Percentiles rank a stretch among this genome's conserved stretches.
phyloP scores from a whole-genome alignment of 2,329 filamentous ascomycete genomes.

The Lasiodiplodia gonubiensis region DNA sequence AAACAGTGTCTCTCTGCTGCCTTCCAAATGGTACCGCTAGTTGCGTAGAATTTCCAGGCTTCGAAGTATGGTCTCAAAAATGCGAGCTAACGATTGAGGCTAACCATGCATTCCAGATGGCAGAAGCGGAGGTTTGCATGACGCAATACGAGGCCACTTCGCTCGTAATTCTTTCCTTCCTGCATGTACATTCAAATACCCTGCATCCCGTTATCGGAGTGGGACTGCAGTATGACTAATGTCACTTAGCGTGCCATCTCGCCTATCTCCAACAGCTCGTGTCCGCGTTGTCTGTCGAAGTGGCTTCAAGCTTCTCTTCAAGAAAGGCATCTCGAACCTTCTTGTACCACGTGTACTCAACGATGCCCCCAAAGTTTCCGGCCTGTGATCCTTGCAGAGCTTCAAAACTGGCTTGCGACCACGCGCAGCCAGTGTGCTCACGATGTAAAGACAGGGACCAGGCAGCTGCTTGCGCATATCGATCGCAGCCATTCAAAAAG shows the following conservation, averaged over 20 bases:
- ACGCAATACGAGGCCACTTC: too few species aligned
- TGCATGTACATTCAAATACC: not conserved
- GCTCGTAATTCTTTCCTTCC: too few species aligned
- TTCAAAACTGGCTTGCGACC: conserved; percentile 40
- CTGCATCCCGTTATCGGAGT: not conserved
- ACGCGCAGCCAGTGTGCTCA: conserved; percentile 37
- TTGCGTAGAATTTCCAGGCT: too few species aligned
- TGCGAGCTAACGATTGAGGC: too few species aligned
- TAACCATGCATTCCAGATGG: too few species aligned
- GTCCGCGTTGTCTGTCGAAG: too few species aligned
- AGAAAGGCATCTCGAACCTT: not conserved
- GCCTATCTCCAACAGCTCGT: not conserved
- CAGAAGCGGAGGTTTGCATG: too few species aligned
- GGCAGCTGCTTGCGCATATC: conserved; percentile 35
- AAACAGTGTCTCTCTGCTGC: too few species aligned
- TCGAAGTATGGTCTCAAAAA: too few species aligned
- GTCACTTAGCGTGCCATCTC: not conserved
- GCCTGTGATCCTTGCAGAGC: conserved; percentile 40
- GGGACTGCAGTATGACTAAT: not conserved
- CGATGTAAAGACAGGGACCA: conserved; percentile 35
- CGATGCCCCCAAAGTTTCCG: conserved; percentile 28
- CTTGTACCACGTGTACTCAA: not conserved
- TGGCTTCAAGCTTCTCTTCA: not conserved
- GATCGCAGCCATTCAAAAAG: conserved; percentile 39
- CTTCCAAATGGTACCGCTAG: too few species aligned